Percentiles rank a stretch among this genome's conserved stretches.
Conservation (phyloP, 1,284 basidiomycete genomes). For the Apiotrichum porosum region DNA sequence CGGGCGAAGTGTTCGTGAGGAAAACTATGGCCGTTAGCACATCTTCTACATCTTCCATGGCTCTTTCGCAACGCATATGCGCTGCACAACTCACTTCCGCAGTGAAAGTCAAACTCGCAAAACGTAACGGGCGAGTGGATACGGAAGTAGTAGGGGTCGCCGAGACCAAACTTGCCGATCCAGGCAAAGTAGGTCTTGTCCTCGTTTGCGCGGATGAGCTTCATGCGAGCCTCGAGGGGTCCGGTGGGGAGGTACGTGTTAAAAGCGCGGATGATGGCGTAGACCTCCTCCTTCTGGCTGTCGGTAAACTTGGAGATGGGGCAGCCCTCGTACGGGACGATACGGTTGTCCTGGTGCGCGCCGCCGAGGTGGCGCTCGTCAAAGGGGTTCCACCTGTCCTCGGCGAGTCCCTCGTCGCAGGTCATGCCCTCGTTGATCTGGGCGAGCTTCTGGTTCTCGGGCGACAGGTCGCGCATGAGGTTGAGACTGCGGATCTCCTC, state of each 20-base stretch:
- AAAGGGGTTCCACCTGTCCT: slow-evolving; percentile 45
- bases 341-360: slow-evolving; percentile 41
- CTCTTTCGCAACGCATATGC: background rate
- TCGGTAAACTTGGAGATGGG: slow-evolving; percentile 29
- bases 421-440: slow-evolving; percentile 33
- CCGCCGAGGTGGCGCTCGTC: slow-evolving; percentile 43
- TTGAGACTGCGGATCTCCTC: slow-evolving; percentile 39
- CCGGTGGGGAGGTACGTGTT: slow-evolving; percentile 39
- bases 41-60: background rate
- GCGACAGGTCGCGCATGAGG: slow-evolving; percentile 35
- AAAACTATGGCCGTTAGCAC: slow-evolving; percentile 26
- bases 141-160: slow-evolving; percentile 45
- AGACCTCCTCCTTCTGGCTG: slow-evolving; percentile 30
- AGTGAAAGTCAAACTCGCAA: slow-evolving; percentile 46
- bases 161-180: slow-evolving; percentile 40
- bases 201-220: slow-evolving; percentile 20
- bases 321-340: slow-evolving; percentile 39
- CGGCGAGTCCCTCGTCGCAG: slow-evolving; percentile 23
- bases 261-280: slow-evolving; percentile 36
- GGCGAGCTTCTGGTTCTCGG: slow-evolving; percentile 34
- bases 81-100: slow-evolving; percentile 35
- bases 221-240: slow-evolving; percentile 29
- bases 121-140: slow-evolving; percentile 43
- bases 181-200: slow-evolving; percentile 42
- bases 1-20: slow-evolving; percentile 44